Conservation (phyloP, 2,329 filamentous ascomycete species). For the Penicillium sp. region DNA sequence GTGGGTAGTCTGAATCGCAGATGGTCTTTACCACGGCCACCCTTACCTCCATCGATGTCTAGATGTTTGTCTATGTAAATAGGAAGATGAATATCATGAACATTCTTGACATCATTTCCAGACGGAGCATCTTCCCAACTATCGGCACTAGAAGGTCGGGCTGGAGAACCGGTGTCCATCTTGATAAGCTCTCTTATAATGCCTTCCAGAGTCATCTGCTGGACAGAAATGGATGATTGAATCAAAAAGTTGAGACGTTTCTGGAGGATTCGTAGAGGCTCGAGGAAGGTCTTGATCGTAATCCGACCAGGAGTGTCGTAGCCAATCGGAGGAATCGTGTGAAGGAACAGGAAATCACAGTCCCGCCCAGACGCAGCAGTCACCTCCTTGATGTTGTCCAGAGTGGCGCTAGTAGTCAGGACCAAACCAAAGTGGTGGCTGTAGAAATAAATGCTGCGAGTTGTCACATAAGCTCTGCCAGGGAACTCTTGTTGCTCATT, state of each 20-base stretch:
- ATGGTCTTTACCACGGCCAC: constrained; percentile 49
- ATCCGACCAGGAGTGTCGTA: constrained; percentile 70
- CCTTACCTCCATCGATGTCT: constrained; percentile 50
- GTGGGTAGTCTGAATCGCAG: constrained; percentile 81
- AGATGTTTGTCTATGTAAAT: constrained; percentile 67
- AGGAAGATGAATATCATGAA: constrained; percentile 58
- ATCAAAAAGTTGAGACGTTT: constrained; percentile 83
- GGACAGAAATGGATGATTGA: constrained; percentile 73
- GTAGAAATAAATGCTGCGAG: constrained; percentile 91
- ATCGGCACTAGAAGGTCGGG: constrained; percentile 73
- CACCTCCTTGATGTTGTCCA: constrained; percentile 82
- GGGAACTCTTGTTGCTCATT: constrained; percentile 77
- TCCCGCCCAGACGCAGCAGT: constrained; percentile 87
- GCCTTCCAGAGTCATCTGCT: constrained; percentile 69
- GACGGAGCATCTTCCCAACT: constrained; percentile 87
- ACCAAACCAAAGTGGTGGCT: constrained; percentile 92
- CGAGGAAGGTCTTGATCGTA: constrained; percentile 90
- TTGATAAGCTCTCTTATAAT: constrained; percentile 73
- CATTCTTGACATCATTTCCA: constrained; percentile 57
- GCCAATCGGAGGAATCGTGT: constrained; percentile 68
- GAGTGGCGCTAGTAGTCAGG: constrained; percentile 74
- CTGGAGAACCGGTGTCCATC: constrained; percentile 66
- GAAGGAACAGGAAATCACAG: constrained; percentile 89
- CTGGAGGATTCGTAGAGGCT: constrained; percentile 81
- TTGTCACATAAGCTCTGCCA: constrained; percentile 84